Evolutionary conservation across 2,329 filamentous ascomycete species (phyloP).

Genomic region (Tolypocladium paradoxum): DNA sequence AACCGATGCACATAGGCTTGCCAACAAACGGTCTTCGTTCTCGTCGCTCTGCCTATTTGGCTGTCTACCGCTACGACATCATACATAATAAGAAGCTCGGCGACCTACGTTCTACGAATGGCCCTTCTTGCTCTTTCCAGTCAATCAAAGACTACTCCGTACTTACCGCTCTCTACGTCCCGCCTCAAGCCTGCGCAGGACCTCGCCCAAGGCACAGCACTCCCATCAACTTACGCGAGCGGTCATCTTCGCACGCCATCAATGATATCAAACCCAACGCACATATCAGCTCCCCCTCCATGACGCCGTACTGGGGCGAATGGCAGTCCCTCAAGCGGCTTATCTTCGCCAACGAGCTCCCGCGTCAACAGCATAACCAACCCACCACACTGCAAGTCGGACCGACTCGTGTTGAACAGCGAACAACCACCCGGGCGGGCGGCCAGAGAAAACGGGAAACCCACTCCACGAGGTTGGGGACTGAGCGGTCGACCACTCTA

Average conservation of each 20-base stretch:
- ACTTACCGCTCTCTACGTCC: not conserved
- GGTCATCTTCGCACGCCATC: not conserved
- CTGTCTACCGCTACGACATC: not conserved
- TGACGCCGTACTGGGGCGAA: not conserved
- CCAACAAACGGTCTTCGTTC: not conserved
- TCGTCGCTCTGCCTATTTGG: not conserved
- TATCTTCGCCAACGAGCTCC: not conserved
- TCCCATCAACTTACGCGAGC: not conserved
- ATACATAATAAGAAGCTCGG: not conserved
- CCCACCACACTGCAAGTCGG: not conserved
- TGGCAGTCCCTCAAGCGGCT: not conserved
- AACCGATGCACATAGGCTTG: not conserved
- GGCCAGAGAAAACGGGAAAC: not conserved
- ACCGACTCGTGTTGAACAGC: not conserved
- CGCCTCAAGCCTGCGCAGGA: not conserved
- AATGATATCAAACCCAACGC: not conserved
- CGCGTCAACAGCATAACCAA: not conserved
- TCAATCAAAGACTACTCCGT: no score
- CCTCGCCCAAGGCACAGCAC: not conserved
- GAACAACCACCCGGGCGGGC: not conserved
- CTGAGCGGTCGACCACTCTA: not conserved
- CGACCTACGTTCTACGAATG: no score
- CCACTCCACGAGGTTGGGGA: not conserved
- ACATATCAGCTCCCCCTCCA: not conserved
- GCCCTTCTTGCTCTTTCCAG: not conserved